Evolutionary conservation across 768 basidiomycete species (phyloP).

Genomic region (Collybiopsis luxurians): DNA sequence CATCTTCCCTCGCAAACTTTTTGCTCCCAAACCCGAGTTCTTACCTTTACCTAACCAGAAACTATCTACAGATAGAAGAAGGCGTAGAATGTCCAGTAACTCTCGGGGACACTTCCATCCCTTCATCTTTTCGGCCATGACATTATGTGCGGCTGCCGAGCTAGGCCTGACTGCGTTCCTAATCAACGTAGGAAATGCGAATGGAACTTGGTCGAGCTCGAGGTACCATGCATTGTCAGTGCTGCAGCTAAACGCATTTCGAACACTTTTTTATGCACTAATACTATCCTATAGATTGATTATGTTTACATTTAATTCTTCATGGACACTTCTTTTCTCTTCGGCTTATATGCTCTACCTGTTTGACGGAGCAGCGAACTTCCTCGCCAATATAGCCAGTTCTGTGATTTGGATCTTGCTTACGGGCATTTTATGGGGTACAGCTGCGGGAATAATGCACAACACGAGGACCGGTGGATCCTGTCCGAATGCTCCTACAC

Average conservation of each 20-base stretch:
- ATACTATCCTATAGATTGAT: slow-evolving; percentile 40
- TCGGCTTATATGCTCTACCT: slow-evolving; percentile 72
- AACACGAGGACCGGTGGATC: slow-evolving; percentile 56
- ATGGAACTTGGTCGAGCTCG: slow-evolving; percentile 55
- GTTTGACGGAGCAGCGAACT: slow-evolving; percentile 58
- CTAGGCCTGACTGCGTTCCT: slow-evolving; percentile 74
- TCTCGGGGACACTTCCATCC: slow-evolving; percentile 56
- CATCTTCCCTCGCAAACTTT: not conserved
- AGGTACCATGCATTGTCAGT: slow-evolving; percentile 66
- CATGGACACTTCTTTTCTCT: slow-evolving; percentile 75
- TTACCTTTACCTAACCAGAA: not conserved
- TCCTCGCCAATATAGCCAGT: slow-evolving; percentile 75
- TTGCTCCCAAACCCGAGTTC: not conserved
- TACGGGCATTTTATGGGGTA: slow-evolving; percentile 51
- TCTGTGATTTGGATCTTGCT: slow-evolving; percentile 32
- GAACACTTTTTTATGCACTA: not conserved
- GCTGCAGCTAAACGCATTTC: not conserved
- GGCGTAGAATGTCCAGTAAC: slow-evolving; percentile 35
- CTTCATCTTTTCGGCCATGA: slow-evolving; percentile 61
- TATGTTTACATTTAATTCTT: slow-evolving; percentile 59
- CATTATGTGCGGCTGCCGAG: slow-evolving; percentile 66
- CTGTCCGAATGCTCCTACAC: slow-evolving; percentile 50
- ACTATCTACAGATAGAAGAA: not conserved
- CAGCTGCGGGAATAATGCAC: slow-evolving; percentile 66
- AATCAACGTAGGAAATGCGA: slow-evolving; percentile 65